Percentiles rank a stretch among this genome's conserved stretches.
Conservation (phyloP, 1,139 yeast genomes). For the Zhuliangozyma parablackwelliae region DNA sequence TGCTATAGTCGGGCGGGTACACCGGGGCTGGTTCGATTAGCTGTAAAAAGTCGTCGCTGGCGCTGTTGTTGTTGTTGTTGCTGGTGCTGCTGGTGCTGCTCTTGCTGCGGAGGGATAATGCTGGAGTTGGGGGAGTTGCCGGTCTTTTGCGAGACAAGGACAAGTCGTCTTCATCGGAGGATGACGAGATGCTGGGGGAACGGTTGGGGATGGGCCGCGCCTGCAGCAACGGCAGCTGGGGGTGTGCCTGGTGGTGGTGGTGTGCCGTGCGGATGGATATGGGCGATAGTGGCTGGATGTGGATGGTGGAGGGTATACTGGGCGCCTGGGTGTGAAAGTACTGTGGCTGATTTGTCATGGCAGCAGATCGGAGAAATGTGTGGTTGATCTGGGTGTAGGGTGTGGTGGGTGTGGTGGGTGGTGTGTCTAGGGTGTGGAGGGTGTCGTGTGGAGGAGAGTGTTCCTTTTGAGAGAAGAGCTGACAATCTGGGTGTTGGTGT, state of each 20-base stretch:
- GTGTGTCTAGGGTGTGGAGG: too few species aligned
- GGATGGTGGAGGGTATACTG: slow-evolving; percentile 4
- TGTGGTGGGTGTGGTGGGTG: too few species aligned
- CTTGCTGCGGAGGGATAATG: slow-evolving; percentile 1
- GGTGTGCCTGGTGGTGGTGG: too few species aligned
- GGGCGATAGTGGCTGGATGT: slow-evolving; percentile 7
- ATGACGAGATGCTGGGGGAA: neutral
- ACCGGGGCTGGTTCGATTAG: slow-evolving; percentile 50
- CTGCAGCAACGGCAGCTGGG: too few species aligned
- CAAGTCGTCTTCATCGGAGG: slow-evolving; percentile 5
- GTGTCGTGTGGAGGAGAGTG: too few species aligned
- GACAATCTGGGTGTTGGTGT: too few species aligned
- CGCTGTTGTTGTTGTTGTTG: neutral
- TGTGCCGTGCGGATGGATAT: neutral
- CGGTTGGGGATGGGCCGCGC: neutral
- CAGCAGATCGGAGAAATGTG: too few species aligned
- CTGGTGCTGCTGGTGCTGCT: neutral
- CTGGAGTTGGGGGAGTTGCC: slow-evolving; percentile 10
- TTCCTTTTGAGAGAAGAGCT: too few species aligned
- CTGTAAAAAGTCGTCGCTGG: slow-evolving; percentile 21
- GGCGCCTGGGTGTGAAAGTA: too few species aligned
- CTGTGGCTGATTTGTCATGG: too few species aligned
- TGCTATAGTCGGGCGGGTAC: slow-evolving; percentile 43
- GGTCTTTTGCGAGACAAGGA: slow-evolving; percentile 5
- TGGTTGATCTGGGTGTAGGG: too few species aligned